These are phyloP conservation scores for Tetracladium setigerum DNA, from an alignment of 495 filamentous ascomycete species.

Conservation along the genomic window DNA sequence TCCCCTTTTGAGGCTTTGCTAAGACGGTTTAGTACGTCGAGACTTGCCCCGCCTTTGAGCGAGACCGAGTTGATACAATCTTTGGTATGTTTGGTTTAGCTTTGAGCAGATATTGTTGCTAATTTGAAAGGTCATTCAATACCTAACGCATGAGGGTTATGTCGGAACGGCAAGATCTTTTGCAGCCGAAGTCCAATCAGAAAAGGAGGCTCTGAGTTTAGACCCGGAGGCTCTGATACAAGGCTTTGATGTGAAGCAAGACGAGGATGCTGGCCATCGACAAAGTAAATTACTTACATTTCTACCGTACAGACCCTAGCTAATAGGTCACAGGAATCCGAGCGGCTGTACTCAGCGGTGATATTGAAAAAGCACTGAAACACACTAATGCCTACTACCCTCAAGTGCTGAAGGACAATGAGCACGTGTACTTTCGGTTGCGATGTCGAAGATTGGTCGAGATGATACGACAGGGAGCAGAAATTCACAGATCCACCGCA, in stretches of 20 bases:
- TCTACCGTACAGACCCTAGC: not conserved
- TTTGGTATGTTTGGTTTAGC: constrained; percentile 29
- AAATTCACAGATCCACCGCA: constrained; percentile 38
- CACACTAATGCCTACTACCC: constrained; percentile 75
- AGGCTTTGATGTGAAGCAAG: constrained; percentile 71
- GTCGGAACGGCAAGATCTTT: constrained; percentile 92
- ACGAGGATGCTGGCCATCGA: constrained; percentile 77
- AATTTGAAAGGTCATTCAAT: constrained; percentile 59
- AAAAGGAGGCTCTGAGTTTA: constrained; percentile 56
- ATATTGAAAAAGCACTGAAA: constrained; percentile 84
- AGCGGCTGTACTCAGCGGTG: constrained; percentile 81
- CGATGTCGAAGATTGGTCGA: constrained; percentile 91
- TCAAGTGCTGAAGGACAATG: constrained; percentile 71
- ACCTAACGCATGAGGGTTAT: constrained; percentile 91
- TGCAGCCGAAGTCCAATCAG: constrained; percentile 69
- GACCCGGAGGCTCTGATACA: constrained; percentile 44
- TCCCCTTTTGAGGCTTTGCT: constrained; percentile 8
- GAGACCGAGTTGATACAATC: constrained; percentile 77
- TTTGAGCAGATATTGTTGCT: constrained; percentile 27
- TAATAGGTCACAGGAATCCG: constrained; percentile 58
- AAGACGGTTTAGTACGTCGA: constrained; percentile 30
- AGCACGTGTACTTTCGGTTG: constrained; percentile 84
- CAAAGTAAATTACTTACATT: constrained; percentile 54
- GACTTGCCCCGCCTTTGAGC: constrained; percentile 57
- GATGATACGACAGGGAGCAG: constrained; percentile 80